Evolutionary conservation across 1,139 yeast genomes (phyloP), one percentile per base, ranked within the genome.

Genomic region (Geotrichum macrosporum): DNA sequence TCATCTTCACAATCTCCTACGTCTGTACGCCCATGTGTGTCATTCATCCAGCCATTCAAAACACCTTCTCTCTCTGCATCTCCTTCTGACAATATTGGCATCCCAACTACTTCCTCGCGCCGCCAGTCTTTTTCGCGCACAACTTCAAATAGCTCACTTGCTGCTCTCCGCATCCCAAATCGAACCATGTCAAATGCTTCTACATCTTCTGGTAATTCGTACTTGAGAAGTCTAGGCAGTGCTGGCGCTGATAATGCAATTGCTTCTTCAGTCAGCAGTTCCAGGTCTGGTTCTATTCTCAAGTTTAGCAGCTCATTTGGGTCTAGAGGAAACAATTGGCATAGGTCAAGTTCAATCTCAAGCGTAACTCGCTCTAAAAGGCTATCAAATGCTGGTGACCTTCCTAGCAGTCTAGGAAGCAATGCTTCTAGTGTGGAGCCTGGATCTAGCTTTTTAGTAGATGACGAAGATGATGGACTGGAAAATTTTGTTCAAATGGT

Each of bases 401-500:
- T 56, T 1, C 54, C 60, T 2, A 52, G 59, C 29, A 50, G 56
- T 26, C 52, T 60, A 2, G 56, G 60, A 16, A 50, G 57, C 21
- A 57, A 55, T 1, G 56, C 64, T 3, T 55, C 64, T 2, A 50
- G 57, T 20, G 42, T 55, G 47, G 67, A 60, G 42, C 69, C 69
- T 3, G 68, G 68, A 4, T 61, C 68, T 5, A 67, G 66, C 2
- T 48, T 64, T 13, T 59, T 62, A 42, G 53, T 61, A 39, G 52
- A 22, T 37, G 48, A 36, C 26, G 48, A 40, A 18, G 46, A 40
- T 30, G 49, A 50, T 29, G 50, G 47, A 22, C 44, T 50, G 4
- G 52, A 41, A 15, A 44, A 45, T 6, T 44, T 45, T 39, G 47
- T 89, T 44, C 75, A 80, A 54, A 73, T 87, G 77, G 77, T 89